Base-by-base conservation (phyloP, 345 rosid species). In the Linum lewisii region DNA sequence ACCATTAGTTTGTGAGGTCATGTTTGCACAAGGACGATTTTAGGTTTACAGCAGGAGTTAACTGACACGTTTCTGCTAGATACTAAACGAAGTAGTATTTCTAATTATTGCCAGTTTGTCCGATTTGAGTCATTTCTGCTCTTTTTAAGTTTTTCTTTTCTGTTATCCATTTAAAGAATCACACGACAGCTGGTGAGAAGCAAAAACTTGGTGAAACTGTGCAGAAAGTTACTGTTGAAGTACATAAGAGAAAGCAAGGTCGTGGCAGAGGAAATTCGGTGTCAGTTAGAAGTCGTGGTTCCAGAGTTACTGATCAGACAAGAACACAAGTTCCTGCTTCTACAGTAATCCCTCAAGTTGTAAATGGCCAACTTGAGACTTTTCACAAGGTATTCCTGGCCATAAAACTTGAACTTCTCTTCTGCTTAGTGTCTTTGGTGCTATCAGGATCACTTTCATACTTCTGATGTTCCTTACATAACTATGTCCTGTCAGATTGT, bases 211-310 rank as follows among this genome's bases (percentile, higher is more conserved):
- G 65, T 23, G 97, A 82, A 60, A 18, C 63, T 7, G 2, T 66
- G 23, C 86, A 93, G 72, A 93, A 81, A 79, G 69, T 72, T 37
- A 62, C 68, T 69, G 49, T 53, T 59, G 95, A 93, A 59, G 79
- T 75, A 24, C 72, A 63, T 77, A 82, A 79, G 78, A 84, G 81
- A 77, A 94, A 82, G 71, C 87, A 78, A 60, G 82, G 88, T 69
- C 99, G 96, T 51, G 95, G 95, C 38, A 84, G 96, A 69, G 93
- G 80, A 21, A 73, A 75, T 24, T 80, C 92, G 65, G 63, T 63
- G 69, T 71, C 88, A 50, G 72, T 92, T 19, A 82, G 97, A 78
- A 96, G 95, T n/a, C 95, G 96, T 64, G 90, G 90, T 72, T 82
- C 90, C 61, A 85, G 77, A 77, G 67, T 70, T 67, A 87, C 74